Conservation (phyloP, 2,329 filamentous ascomycete species). For the Fusarium mundagurra region DNA sequence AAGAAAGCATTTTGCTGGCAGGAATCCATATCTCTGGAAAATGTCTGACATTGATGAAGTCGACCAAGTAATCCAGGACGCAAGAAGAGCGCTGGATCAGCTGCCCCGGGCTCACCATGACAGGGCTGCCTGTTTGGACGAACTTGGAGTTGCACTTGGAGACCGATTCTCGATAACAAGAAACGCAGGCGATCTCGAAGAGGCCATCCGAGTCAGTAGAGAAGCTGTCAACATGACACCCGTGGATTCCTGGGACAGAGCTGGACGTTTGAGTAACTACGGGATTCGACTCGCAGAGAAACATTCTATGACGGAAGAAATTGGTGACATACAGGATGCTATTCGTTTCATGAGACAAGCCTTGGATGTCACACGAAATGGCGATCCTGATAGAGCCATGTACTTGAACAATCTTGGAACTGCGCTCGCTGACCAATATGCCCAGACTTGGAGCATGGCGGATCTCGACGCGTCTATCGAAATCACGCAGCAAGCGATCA, state of each 20-base stretch:
- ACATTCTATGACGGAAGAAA: not conserved
- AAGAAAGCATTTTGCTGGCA: not conserved
- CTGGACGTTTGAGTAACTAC: not conserved
- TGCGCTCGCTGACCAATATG: not conserved
- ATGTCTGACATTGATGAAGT: not conserved
- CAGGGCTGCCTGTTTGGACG: not conserved
- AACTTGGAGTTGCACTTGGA: not conserved
- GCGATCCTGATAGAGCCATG: not conserved
- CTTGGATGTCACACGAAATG: not conserved
- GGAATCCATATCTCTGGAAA: not conserved
- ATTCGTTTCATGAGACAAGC: not conserved
- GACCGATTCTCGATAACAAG: not conserved
- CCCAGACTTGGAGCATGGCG: not conserved
- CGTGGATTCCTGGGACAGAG: not conserved
- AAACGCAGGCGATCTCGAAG: not conserved
- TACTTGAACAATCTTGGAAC: not conserved
- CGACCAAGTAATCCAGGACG: not conserved
- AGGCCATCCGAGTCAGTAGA: not conserved
- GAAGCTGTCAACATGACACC: not conserved
- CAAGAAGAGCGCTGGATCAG: not conserved
- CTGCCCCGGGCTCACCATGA: not conserved
- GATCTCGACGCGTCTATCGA: not conserved
- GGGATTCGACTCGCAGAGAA: not conserved
- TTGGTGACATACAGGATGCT: not conserved
- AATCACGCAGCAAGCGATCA: not conserved